Evolutionary conservation across 2,329 filamentous ascomycete species (phyloP).

Genomic region (Claviceps sp.): DNA sequence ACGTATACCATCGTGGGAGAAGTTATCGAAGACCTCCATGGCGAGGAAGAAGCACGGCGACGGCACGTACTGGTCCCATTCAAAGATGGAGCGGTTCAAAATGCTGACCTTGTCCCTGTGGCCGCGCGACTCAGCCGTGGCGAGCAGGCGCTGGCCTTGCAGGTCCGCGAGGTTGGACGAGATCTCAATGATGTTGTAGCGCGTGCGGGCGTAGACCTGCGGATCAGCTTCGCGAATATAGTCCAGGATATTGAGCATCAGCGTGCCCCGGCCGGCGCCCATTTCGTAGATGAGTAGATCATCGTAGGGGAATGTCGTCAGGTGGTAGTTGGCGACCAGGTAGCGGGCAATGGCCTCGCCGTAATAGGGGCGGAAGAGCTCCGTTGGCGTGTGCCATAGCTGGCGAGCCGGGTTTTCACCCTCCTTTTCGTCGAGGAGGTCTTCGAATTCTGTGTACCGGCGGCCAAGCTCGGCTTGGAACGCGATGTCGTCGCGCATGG

Average conservation of each 20-base stretch:
- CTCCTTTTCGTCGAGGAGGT: constrained; percentile 61
- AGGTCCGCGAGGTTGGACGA: constrained; percentile 66
- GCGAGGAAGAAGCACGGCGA: constrained; percentile 95
- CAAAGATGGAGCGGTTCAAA: constrained; percentile 87
- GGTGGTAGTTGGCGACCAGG: constrained; percentile 88
- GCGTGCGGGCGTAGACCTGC: constrained; percentile 84
- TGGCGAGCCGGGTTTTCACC: constrained; percentile 62
- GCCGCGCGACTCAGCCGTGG: constrained; percentile 53
- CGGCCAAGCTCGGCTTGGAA: constrained; percentile 67
- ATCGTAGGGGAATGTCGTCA: constrained; percentile 87
- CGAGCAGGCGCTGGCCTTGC: constrained; percentile 57
- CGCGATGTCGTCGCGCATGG: constrained; percentile 68
- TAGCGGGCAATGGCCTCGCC: constrained; percentile 96
- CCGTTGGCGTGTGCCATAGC: constrained; percentile 96
- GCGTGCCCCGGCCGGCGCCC: constrained; percentile 90
- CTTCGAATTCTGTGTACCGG: constrained; percentile 83
- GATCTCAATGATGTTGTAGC: constrained; percentile 94
- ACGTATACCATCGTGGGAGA: constrained; percentile 85
- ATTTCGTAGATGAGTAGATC: constrained; percentile 98
- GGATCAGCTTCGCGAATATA: constrained; percentile 84
- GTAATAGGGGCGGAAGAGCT: constrained; percentile 92
- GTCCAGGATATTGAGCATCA: constrained; percentile 97
- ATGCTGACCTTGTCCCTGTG: constrained; percentile 84
- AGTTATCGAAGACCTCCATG: constrained; percentile 98
- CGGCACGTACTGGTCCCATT: constrained; percentile 80